Evolutionary conservation across 805 yeast genomes (phyloP), one percentile per base, ranked within the genome.

Genomic region (Saccharomyces kudriavzevii): DNA sequence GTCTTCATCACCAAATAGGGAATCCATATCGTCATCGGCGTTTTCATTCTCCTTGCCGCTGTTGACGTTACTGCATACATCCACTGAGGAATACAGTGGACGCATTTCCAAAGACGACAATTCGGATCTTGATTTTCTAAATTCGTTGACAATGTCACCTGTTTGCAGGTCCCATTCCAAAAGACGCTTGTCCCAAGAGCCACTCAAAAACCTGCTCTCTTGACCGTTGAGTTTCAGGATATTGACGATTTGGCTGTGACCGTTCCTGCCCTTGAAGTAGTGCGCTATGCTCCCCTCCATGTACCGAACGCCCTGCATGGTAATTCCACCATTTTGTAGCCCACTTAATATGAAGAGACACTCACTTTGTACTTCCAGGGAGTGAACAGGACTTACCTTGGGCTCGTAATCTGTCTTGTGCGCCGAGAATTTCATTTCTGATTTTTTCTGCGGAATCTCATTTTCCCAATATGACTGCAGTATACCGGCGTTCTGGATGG

Each of bases 381-480:
- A 81, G 66, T 89, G 87, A 0, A 91, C 97, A 0, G 98, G 97
- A 20, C 92, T 87, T 9, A 84, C 70, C 49, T 76, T 72, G 4
- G 91, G 90, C 54, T 70, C 73, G 55, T 76, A 76, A 24, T 73
- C 78, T 20, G 65, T 69, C 45, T 63, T 67, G 14, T 60, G 58
- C 13, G 68, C 68, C 57, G 65, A 48, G 61, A 64, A 48, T 51
- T 59, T 69, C 60, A 69, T 64, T 55, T 75, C 64, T 55, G 74
- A 74, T 66, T 57, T 74, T 74, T 54, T 76, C 64, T 81, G 73
- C 0, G 98, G 97, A 62, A 90, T 88, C 71, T 94, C 98, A 69
- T 94, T 94, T 65, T 92, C 98, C 97, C 97, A 94, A 72, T 89
- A 92, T 0, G 94, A 85, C 14, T 78, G 66, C 4, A 91, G 71